Evolutionary conservation across 2,329 filamentous ascomycete genomes (phyloP), one percentile per base, ranked within the genome.

Genomic region (Akanthomyces lecanii): DNA sequence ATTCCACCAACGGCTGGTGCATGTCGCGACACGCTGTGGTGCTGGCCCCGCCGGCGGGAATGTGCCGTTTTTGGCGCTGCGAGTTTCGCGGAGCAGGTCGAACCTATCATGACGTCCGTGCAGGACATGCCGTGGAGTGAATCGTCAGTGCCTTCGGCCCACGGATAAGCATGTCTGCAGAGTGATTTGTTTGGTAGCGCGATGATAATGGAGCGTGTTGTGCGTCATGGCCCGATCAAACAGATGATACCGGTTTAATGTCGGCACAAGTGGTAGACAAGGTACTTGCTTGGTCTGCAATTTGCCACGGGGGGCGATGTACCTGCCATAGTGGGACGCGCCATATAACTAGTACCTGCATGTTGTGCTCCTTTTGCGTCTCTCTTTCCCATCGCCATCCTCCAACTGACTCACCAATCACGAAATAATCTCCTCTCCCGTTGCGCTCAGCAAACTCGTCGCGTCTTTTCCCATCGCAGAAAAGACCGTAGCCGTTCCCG

Each of bases 321-420:
- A 48, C 48, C 28, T 61, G 5, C 28, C 11, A 16, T 33, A 28
- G 59, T 40, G 48, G 48, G 51, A 50, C 51, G 51, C 38, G 51
- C 60, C 33, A 42, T 55, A 40, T 28, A n/a, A 33, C 25, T 38
- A 55, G 60, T 55, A 30, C 42, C 51, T 55, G 52, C 21, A 40
- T 40, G 25, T 33, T 30, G 47, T 47, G 38, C 25, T 23, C 40
- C 42, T 12, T 30, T 30, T 30, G 33, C 54, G 42, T 53, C 50
- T 45, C 47, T 38, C 55, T 54, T 53, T 30, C 59, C 23, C 62
- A 48, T 54, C 55, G 40, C 50, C 62, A 53, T 63, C 48, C 48
- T 59, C 40, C 28, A 58, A 62, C 48, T 60, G 62, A 63, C 62
- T 63, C 62, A 59, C 62, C 40, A 54, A 42, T 44, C 25, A 51